Evolutionary conservation across 202 grass and related monocot genomes (phyloP).

Genomic region (Cymbopogon flexuosus): DNA sequence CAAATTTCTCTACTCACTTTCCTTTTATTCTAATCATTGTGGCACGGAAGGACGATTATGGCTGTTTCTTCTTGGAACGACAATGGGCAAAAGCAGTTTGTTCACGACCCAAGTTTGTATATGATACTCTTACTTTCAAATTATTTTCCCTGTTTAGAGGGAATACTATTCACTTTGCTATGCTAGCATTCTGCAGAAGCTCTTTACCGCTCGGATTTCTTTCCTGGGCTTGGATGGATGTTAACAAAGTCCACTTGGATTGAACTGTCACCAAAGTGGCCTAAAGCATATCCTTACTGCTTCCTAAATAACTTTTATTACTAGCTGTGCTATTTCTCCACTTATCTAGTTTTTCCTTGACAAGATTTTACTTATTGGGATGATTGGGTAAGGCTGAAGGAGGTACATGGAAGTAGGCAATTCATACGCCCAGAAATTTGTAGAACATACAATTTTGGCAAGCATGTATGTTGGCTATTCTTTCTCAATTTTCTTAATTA

Average conservation of each 20-base stretch:
- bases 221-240: slow-evolving; percentile 99
- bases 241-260: slow-evolving; percentile 85
- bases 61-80: slow-evolving; percentile 98
- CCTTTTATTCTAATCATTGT: slow-evolving; percentile 10
- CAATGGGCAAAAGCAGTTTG: slow-evolving; percentile 86
- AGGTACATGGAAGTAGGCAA: slow-evolving; percentile 71
- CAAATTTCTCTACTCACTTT: slow-evolving; percentile 26
- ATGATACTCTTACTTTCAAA: slow-evolving; percentile 4
- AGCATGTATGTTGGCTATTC: slow-evolving; percentile 59
- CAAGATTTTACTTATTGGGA: slow-evolving; percentile 94
- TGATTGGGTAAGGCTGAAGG: slow-evolving; percentile 95
- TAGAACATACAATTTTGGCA: slow-evolving; percentile 98
- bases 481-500: not conserved
- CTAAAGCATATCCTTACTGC: slow-evolving; percentile 96
- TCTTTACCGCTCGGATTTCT: slow-evolving; percentile 92
- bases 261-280: slow-evolving; percentile 95
- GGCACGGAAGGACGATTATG: slow-evolving; percentile 73
- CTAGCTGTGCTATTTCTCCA: not conserved
- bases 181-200: slow-evolving; percentile 50
- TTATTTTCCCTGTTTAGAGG: slow-evolving; percentile 5
- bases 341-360: slow-evolving; percentile 66
- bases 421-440: slow-evolving; percentile 95
- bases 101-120: slow-evolving; percentile 76
- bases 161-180: slow-evolving; percentile 33
- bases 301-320: slow-evolving; percentile 27